Evolutionary conservation across 2,329 filamentous ascomycete genomes (phyloP), one percentile per base, ranked within the genome.

Genomic region (Ophiosphaerella korrae): DNA sequence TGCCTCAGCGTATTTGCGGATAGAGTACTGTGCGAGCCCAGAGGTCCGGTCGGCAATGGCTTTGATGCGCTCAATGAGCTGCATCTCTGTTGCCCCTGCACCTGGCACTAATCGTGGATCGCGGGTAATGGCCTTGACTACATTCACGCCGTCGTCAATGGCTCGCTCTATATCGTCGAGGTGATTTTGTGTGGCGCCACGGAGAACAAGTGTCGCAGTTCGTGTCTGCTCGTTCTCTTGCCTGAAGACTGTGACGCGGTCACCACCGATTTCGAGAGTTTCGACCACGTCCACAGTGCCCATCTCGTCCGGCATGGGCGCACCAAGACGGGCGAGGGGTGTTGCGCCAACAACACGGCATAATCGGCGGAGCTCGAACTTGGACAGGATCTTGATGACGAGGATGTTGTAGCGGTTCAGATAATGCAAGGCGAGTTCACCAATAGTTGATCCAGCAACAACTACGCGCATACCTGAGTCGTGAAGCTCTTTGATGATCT

Each of bases 241-340:
- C 68, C 95, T 84, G 85, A 99, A 99, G 52, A 99, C 93, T 36
- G 94, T 99, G 52, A 99, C 95, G 55, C 94, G 89, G 80, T 99
- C 94, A 64, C 94, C 94, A 59, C 94, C 94, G 73, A 99, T 97
- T 78, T 99, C 94, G 38, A 95, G 83, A 1, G 95, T 97, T 83
- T 99, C 94, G 29, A 99, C 94, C 50, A 99, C 77, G 73, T 99
- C 94, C 58, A 99, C 86, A 66, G 78, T 88, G 60, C 94, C 94
- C 92, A 96, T 97, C 82, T 99, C 94, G 65, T 99, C 94, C n/a
- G 95, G 94, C 94, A 99, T 99, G 38, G 94, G 94, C 13, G 95
- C 94, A 59, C 94, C 94, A 41, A 99, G 82, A 66, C 94, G 88
- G 45, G 95, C 95, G 56, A 99, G 84, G n/a, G 94, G 94, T 12